Evolutionary conservation across 2,329 filamentous ascomycete species (phyloP).

Genomic region (Exophiala sp.): DNA sequence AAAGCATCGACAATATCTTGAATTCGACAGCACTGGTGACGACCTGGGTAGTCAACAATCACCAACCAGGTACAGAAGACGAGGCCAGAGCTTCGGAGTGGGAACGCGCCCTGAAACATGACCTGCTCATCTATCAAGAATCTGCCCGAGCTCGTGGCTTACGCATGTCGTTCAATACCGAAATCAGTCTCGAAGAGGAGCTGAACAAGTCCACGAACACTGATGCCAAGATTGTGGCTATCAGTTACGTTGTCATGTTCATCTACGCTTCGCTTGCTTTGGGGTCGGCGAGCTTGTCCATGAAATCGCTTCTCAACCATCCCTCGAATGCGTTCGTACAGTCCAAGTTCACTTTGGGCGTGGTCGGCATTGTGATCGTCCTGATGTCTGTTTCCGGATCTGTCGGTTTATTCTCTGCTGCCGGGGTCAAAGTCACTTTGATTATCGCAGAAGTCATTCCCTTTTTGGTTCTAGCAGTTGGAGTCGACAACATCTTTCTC

Average conservation of each 20-base stretch:
- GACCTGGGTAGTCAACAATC: constrained; percentile 93
- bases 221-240: constrained; percentile 90
- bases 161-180: constrained; percentile 88
- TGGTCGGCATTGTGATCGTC: constrained; percentile 91
- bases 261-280: constrained; percentile 90
- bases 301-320: constrained; percentile 74
- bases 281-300: constrained; percentile 77
- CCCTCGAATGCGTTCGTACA: constrained; percentile 83
- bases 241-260: constrained; percentile 99
- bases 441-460: constrained; percentile 99
- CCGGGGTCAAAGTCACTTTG: constrained; percentile 87
- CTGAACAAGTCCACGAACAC: constrained; percentile 98
- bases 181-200: constrained; percentile 91
- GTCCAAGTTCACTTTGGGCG: constrained; percentile 94
- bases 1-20: constrained; percentile 54
- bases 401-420: constrained; percentile 88
- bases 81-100: constrained; percentile 79
- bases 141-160: constrained; percentile 77
- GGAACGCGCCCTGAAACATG: constrained; percentile 73
- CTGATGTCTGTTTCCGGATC: constrained; percentile 96
- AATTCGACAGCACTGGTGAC: constrained; percentile 78
- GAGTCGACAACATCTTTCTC: constrained; percentile 97
- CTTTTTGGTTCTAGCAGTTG: constrained; percentile 92
- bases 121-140: constrained; percentile 71
- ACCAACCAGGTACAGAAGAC: constrained; percentile 67